Base-by-base conservation (phyloP, 176 grass and related monocot genomes). In the Oryza officinalis region DNA sequence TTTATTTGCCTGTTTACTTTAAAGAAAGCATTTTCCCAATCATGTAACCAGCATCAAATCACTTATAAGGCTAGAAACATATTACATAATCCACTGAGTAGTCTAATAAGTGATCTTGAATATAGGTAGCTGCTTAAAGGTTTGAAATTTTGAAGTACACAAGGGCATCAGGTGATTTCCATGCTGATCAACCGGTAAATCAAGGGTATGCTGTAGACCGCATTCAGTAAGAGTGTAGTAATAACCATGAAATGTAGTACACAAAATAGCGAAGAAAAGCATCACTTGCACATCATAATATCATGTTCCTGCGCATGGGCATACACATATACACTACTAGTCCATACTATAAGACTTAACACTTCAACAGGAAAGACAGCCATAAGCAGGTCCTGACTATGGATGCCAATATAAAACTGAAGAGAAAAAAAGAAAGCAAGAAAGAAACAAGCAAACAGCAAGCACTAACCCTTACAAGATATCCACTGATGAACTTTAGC, bases 281-380 rank as follows among this genome's bases (percentile, higher is more conserved):
- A 78, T 27, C 25, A 35, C 30, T 45, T 65, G 14, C n/a, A 79
- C 26, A 79, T 61, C 20, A 61, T n/a, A n/a, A 25, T 22, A 79
- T n/a, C 76, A 46, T 79, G 27, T 23, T 33, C 63, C 30, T 67
- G 63, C 13, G 23, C 27, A 80, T n/a, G 10, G 17, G 27, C 18
- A 79, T 67, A 25, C 43, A 79, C 67, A 79, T 27, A 85, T 23
- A 78, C 4, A 5, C 45, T 31, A 52, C 26, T 22, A 61, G 20
- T 23, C 8, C 11, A 10, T 61, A 61, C 57, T 25, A 61, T 61
- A 61, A 25, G n/a, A 75, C 9, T 57, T 13, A 27, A 46, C 44
- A 22, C 54, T 9, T 60, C 2, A 10, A 61, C 20, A 44, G 33
- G 69, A 47, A 27, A 47, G 52, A 10, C 40, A 79, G 2, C 6